Percentiles rank a stretch among this genome's conserved stretches.
phyloP scores from a whole-genome alignment of 371 early-diverging fungal species.

The Apophysomyces trapeziformis region DNA sequence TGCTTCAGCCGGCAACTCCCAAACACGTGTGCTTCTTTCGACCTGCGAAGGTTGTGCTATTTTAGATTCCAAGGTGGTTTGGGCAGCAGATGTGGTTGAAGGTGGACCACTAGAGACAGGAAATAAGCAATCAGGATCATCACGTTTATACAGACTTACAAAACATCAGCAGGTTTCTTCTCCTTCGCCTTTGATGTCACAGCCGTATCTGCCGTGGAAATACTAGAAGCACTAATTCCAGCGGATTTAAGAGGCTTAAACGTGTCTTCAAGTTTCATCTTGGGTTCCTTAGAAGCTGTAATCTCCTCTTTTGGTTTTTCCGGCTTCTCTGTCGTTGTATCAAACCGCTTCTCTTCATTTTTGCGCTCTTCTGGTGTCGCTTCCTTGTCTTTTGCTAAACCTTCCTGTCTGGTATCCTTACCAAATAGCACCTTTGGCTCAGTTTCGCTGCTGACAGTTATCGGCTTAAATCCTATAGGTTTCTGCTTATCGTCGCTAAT shows the following conservation, averaged over 20 bases:
- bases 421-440: neutral
- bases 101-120: conserved; percentile 13
- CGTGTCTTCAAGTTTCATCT: neutral
- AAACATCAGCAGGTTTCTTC: conserved; percentile 1
- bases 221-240: neutral
- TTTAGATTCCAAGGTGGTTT: conserved; percentile 22
- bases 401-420: neutral
- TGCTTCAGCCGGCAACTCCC: conserved; percentile 19
- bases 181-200: neutral
- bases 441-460: neutral
- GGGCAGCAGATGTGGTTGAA: conserved; percentile 14
- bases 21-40: conserved; percentile 20
- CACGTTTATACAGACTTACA: neutral
- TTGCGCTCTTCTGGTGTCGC: neutral
- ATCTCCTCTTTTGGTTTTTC: neutral
- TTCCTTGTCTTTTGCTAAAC: neutral
- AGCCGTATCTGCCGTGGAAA: neutral
- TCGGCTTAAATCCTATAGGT: neutral
- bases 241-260: conserved; percentile 1
- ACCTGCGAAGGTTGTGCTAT: conserved; percentile 19
- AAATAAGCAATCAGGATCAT: neutral
- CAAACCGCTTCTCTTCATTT: neutral
- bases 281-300: neutral
- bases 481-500: neutral
- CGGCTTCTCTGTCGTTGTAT: neutral